Evolutionary conservation across 2,329 filamentous ascomycete species (phyloP), one percentile per base, ranked within the genome.

Genomic region (Paecilomyces variotii): DNA sequence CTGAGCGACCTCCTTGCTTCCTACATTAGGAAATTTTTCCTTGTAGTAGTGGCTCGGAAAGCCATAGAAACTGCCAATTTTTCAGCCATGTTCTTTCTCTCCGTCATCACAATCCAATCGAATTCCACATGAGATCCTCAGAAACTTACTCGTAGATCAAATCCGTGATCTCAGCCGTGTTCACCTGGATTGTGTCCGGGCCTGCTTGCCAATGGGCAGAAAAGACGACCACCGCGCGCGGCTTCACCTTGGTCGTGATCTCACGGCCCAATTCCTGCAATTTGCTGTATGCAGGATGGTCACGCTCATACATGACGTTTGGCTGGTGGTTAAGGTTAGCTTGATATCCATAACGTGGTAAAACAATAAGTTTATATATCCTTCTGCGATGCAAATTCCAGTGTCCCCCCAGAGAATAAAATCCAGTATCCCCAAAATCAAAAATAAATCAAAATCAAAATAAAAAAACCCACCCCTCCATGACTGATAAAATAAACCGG

Each of bases 191-290:
- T 2, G 76, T 78, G 64, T 80, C 76, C 45, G 74, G 72, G 1
- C 67, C 57, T 5, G 80, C 84, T 73, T 89, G 85, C 88, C 89
- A 91, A 72, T 92, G 88, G 0, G 87, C 89, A 0, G 88, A 90
- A 69, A 92, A 87, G 27, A 91, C 86, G 0, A 91, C 84, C 14
- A 91, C 81, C 1, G 87, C 89, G 61, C 83, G 86, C 1, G 88
- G 88, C 65, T 86, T 87, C 51, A 90, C 83, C 61, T 84, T 82
- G 28, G 82, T 77, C 0, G 87, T 90, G 68, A 91, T 90, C 66
- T 91, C 87, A 6, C 72, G 78, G 50, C 88, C 88, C 56, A 90
- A 85, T 26, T 78, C 70, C 64, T 86, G 81, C 3, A 91, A 81
- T 57, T 87, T 77, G 3, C 77, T 69, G 65, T 87, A 89, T 9